Base-by-base conservation (phyloP, 1,139 yeast genomes). In the Barnettozyma hawaiiensis region DNA sequence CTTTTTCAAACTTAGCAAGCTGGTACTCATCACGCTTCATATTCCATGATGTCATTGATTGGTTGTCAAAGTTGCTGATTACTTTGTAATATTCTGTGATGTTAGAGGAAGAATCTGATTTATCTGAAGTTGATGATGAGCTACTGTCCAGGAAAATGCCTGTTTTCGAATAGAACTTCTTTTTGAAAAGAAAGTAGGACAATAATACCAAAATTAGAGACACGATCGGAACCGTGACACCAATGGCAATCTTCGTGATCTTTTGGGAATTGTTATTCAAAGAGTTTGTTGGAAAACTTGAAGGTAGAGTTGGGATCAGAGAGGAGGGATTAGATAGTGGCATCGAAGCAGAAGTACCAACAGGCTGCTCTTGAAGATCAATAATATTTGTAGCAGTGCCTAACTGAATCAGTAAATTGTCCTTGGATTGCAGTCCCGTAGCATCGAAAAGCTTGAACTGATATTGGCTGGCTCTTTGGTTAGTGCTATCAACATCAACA, bases 371-470 rank as follows among this genome's bases (percentile, higher is more conserved):
- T 12, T 26, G 29, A 7, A 7, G 4, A n/a, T 26, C 16, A n/a
- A n/a, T 10, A 7, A 7, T 26, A 8, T 14, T n/a, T 14, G 29
- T 26, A 14, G 16, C 15, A n/a, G n/a, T n/a, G n/a, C 19, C 28
- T 7, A 38, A 8, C 20, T 35, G 19, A 16, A 36, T 36, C 2
- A 21, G 16, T 5, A 40, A 18, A 2, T 23, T 26, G 14, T 50
- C 52, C 4, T 62, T 41, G 12, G 41, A 40, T 15, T 52, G 48
- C 34, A 65, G 51, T 3, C 48, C 42, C 10, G 58, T 45, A 2
- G 61, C 53, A 50, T 64, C 55, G 52, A 53, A 63, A 28, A 67
- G 43, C 12, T 56, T 43, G 24, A 64, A 27, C 15, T 41, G 24
- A 43, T 59, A 63, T 7, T 45, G 20, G 22, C 43, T 43, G 38